These are phyloP conservation scores for Murraya paniculata DNA, from an alignment of 345 rosid genomes.

Conservation along the genomic window DNA sequence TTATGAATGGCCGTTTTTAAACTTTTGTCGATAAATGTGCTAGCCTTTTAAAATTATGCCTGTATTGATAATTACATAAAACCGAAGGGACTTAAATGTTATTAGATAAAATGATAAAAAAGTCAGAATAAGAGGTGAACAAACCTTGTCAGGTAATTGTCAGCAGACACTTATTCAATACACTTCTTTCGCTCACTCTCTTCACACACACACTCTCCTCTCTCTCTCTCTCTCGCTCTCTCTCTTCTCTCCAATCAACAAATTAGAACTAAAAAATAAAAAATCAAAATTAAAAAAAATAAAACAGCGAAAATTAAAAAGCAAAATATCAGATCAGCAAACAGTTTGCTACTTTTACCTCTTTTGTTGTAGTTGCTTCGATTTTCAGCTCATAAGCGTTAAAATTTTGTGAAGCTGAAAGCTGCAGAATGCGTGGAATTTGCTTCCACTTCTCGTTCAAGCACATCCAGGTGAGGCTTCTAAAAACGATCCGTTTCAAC, in stretches of 20 bases:
- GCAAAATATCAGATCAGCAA: background rate
- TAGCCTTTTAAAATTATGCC: background rate
- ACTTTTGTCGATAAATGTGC: too few relatives aligned
- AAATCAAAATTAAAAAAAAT: background rate
- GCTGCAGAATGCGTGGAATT: conserved; percentile 29
- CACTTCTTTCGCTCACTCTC: background rate
- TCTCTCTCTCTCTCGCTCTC: background rate
- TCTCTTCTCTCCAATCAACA: background rate
- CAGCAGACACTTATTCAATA: background rate
- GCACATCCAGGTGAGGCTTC: conserved; percentile 35
- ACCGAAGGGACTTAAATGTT: background rate
- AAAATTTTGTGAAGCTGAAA: background rate
- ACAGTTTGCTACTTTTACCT: background rate
- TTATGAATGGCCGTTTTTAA: too few relatives aligned
- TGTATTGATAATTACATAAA: too few relatives aligned
- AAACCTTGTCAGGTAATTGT: conserved; percentile 10
- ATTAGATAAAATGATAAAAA: background rate
- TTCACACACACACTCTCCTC: background rate
- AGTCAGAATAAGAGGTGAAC: background rate
- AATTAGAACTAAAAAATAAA: too few relatives aligned
- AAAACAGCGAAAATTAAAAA: background rate
- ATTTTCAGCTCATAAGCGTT: background rate
- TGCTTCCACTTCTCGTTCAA: conserved; percentile 23
- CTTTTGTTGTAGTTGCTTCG: background rate
- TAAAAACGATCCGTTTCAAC: background rate